A percentile compares a stretch with the other conserved stretches of the same genome.
Evolutionary conservation across 805 yeast species (phyloP).

Genomic region (Yarrowia alimentaria): DNA sequence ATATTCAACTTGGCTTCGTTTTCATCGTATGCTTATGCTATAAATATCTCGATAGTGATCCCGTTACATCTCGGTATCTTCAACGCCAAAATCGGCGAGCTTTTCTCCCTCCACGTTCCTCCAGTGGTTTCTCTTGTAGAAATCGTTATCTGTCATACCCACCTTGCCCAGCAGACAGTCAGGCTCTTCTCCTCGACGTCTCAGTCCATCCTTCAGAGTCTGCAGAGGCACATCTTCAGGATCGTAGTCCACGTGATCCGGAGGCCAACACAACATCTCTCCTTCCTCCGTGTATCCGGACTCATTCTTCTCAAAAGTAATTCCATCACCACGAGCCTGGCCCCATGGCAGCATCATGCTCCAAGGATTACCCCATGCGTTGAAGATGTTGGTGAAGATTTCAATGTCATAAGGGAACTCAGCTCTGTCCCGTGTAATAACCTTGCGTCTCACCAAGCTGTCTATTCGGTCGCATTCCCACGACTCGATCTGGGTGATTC

Average conservation of each 20-base stretch:
- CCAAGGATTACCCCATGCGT: conserved; percentile 58
- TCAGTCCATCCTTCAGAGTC: conserved; percentile 1
- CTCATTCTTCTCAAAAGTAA: conserved; percentile 55
- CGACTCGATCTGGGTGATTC: conserved; percentile 84
- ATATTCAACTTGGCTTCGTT: too few relatives aligned
- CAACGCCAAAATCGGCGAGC: conserved; percentile 85
- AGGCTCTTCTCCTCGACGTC: conserved; percentile 13
- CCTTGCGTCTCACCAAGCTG: conserved; percentile 50
- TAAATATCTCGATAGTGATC: background rate
- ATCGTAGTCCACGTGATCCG: conserved; percentile 52
- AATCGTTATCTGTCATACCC: conserved; percentile 10
- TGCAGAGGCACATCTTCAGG: conserved; percentile 1
- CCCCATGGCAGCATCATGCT: conserved; percentile 72
- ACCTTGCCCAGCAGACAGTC: conserved; percentile 19
- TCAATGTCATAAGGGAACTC: conserved; percentile 85
- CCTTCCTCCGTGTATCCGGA: conserved; percentile 43
- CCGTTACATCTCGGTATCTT: conserved; percentile 37
- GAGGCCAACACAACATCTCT: conserved; percentile 78
- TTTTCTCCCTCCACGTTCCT: conserved; percentile 78
- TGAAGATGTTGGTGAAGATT: conserved; percentile 50
- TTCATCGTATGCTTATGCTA: conserved; percentile 9
- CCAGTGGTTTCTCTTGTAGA: conserved; percentile 54
- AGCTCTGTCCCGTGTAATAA: conserved; percentile 31
- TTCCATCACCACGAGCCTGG: conserved; percentile 59
- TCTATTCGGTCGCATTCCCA: conserved; percentile 90